Conservation (phyloP, 805 yeast species). For the Helenozyma rhizophorensis region DNA sequence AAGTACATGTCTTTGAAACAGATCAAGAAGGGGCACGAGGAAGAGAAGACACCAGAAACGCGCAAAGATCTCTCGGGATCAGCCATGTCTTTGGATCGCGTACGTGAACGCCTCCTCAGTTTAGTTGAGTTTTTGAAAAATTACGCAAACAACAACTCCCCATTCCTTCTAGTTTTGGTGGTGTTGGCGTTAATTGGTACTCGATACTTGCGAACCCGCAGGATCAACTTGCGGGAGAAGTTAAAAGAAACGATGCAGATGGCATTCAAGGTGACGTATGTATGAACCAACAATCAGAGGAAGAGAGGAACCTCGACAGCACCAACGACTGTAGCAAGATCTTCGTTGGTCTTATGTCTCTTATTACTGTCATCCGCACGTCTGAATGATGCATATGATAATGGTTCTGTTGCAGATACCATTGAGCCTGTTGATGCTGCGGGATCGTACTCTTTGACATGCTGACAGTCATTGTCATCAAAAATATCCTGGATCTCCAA, state of each 20-base stretch:
- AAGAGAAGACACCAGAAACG: background rate
- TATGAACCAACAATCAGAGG: constrained; percentile 28
- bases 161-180: constrained; percentile 22
- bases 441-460: constrained; percentile 15
- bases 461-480: constrained; percentile 25
- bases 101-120: constrained; percentile 1
- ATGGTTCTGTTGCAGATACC: constrained; percentile 3
- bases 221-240: constrained; percentile 25
- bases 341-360: constrained; percentile 8
- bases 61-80: background rate
- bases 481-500: constrained; percentile 19
- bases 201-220: constrained; percentile 20
- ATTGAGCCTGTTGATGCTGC: background rate
- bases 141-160: constrained; percentile 25
- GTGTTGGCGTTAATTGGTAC: constrained; percentile 17
- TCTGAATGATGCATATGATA: constrained; percentile 11
- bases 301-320: constrained; percentile 45
- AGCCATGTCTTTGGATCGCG: constrained; percentile 2
- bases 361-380: background rate
- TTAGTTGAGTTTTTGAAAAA: constrained; percentile 14
- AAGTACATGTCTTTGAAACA: constrained; percentile 29
- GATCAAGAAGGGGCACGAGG: constrained; percentile 16
- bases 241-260: constrained; percentile 34
- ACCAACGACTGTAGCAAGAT: constrained; percentile 33
- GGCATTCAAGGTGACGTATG: constrained; percentile 42